A percentile compares a stretch with the other conserved stretches of the same genome.
Conservation (phyloP, 1,284 basidiomycete species). For the Pterulicium gracile region DNA sequence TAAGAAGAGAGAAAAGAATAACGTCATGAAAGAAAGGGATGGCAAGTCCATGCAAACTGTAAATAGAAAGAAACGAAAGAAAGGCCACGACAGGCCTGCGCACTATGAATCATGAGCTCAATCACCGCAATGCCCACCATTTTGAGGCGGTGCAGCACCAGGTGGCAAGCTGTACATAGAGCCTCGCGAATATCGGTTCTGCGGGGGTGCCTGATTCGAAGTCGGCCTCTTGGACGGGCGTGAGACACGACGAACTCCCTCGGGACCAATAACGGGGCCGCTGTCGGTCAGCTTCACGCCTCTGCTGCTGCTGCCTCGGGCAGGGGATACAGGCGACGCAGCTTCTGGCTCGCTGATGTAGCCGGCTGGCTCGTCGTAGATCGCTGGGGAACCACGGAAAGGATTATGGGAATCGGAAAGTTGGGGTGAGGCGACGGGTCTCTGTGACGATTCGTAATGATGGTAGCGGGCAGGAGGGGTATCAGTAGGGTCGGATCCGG, state of each 20-base stretch:
- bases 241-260: constrained; percentile 64
- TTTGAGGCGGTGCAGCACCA: constrained; percentile 61
- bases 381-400: constrained; percentile 12
- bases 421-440: constrained; percentile 9
- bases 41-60: too few relatives aligned
- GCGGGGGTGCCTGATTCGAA: constrained; percentile 46
- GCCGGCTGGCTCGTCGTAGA: constrained; percentile 11
- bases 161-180: constrained; percentile 47
- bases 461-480: constrained; percentile 14
- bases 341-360: constrained; percentile 5
- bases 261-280: constrained; percentile 69
- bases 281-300: constrained; percentile 70
- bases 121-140: constrained; percentile 21
- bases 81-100: too few relatives aligned
- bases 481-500: constrained; percentile 24
- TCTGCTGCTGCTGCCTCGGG: constrained; percentile 22
- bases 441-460: constrained; percentile 21
- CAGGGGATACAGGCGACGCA: constrained; percentile 3
- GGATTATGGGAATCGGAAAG: constrained; percentile 1
- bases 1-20: too few relatives aligned
- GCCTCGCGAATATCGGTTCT: constrained; percentile 64
- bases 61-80: too few relatives aligned
- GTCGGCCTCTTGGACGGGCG: constrained; percentile 40
- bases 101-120: too few relatives aligned
- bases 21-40: too few relatives aligned